Evolutionary conservation across 768 basidiomycete species (phyloP).

Genomic region (Pleurotus citrinopileatus): DNA sequence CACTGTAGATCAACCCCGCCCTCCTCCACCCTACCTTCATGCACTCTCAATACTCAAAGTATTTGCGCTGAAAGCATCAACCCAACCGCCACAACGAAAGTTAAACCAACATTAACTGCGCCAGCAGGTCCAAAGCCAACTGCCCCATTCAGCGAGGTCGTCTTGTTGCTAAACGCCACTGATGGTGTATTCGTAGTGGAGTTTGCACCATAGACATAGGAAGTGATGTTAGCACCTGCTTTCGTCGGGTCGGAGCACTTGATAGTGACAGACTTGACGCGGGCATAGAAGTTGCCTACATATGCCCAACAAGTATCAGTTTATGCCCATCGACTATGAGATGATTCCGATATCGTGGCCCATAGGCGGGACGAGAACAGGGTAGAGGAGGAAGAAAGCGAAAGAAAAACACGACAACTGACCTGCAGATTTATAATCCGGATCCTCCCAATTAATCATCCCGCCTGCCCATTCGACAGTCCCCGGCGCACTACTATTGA

Average conservation of each 20-base stretch:
- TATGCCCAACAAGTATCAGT: background rate
- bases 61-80: slow-evolving; percentile 20
- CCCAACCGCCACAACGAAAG: slow-evolving; percentile 23
- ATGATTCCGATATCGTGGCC: no score
- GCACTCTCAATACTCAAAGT: slow-evolving; percentile 7
- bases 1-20: no score
- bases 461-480: slow-evolving; percentile 81
- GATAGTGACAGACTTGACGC: slow-evolving; percentile 59
- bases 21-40: no score
- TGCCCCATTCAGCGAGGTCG: slow-evolving; percentile 52
- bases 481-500: slow-evolving; percentile 54
- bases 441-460: slow-evolving; percentile 78
- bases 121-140: slow-evolving; percentile 9
- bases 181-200: slow-evolving; percentile 47
- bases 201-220: slow-evolving; percentile 65
- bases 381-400: background rate
- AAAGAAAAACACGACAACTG: slow-evolving; percentile 15
- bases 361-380: no score
- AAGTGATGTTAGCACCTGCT: slow-evolving; percentile 45
- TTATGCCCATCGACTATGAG: no score
- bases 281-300: slow-evolving; percentile 67
- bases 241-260: slow-evolving; percentile 54
- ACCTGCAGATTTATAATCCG: slow-evolving; percentile 72
- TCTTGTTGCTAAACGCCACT: slow-evolving; percentile 56
- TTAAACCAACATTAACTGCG: slow-evolving; percentile 12